Base-by-base conservation (phyloP, 257 asterid species). In the Osmanthus fragrans region DNA sequence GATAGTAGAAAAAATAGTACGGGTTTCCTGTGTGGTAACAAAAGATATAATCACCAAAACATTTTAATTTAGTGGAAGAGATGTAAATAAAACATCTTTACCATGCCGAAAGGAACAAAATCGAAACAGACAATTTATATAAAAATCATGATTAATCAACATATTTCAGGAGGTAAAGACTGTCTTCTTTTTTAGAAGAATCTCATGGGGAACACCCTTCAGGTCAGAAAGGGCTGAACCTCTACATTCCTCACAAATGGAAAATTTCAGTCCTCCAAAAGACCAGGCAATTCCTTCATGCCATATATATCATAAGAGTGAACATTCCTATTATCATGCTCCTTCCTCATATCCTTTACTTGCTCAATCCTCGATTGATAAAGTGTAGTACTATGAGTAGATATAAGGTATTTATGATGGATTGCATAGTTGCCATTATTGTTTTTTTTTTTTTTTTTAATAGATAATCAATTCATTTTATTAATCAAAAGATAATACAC, bases 11-110 rank as follows among this genome's bases (percentile, higher is more conserved):
- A 7, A 56, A 23, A 63, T 27, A 27, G 19, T 9, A 63, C 69
- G 27, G 1, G 18, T 23, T 25, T 63, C 49, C 69, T 63, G 0
- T 3, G 18, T 10, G n/a, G 33, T 12, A 27, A 27, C 7, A 54
- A 11, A 75, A 75, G 27, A 51, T 51, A 67, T 69, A 77, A 51
- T 70, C 37, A 71, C 64, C 42, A 51, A 19, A 58, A 74, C 29
- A 70, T 69, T 40, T 49, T 74, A 49, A 29, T 72, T 42, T 19
- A 23, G 75, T n/a, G 76, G 65, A 73, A 80, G n/a, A n/a, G 39
- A 40, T 29, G 34, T 42, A 81, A 21, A 76, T 67, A 63, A 10
- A 75, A 32, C 39, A 47, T 49, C 69, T 34, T 64, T 73, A 54
- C 40, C 42, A 60, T 11, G 36, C 74, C 69, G 37, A 58, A 60